A percentile compares a stretch with the other conserved stretches of the same genome.
Evolutionary conservation across 2,329 filamentous ascomycete genomes (phyloP).

Genomic region (Apiospora koreana): DNA sequence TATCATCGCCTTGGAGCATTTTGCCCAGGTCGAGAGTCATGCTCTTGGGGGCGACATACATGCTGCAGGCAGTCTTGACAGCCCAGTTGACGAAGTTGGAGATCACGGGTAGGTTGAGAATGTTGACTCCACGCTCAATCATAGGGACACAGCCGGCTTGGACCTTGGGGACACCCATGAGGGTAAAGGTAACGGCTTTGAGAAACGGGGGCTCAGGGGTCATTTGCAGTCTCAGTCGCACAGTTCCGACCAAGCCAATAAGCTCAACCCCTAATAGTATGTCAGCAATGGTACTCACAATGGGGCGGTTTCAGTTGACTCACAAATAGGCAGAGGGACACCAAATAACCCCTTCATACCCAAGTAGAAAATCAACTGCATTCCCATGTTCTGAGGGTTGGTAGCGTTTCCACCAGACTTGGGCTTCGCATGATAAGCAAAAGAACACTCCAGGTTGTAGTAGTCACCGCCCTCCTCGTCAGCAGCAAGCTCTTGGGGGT

Average conservation of each 20-base stretch:
- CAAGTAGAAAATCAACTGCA: slow-evolving; percentile 93
- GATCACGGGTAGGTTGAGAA: slow-evolving; percentile 88
- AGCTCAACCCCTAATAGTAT: slow-evolving; percentile 67
- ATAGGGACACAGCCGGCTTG: slow-evolving; percentile 89
- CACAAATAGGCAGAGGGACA: slow-evolving; percentile 79
- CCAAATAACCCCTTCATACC: slow-evolving; percentile 88
- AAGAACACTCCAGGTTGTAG: slow-evolving; percentile 88
- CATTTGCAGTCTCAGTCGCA: slow-evolving; percentile 79
- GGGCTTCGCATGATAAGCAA: slow-evolving; percentile 88
- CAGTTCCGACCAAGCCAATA: slow-evolving; percentile 86
- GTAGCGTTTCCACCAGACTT: slow-evolving; percentile 65
- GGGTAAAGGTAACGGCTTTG: slow-evolving; percentile 87
- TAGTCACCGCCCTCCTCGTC: slow-evolving; percentile 89
- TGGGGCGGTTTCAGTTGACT: slow-evolving; percentile 23
- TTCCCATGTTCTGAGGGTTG: slow-evolving; percentile 93
- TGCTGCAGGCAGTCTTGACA: slow-evolving; percentile 79
- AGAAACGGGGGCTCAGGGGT: slow-evolving; percentile 90
- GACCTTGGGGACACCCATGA: slow-evolving; percentile 92
- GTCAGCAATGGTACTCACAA: slow-evolving; percentile 16
- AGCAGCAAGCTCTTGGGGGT: slow-evolving; percentile 83
- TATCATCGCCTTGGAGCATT: slow-evolving; percentile 87
- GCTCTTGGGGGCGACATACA: slow-evolving; percentile 94
- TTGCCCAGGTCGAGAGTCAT: slow-evolving; percentile 90
- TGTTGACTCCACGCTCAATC: slow-evolving; percentile 86
- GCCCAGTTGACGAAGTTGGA: slow-evolving; percentile 97